Evolutionary conservation across 768 basidiomycete species (phyloP), one percentile per base, ranked within the genome.

Genomic region (Phanerochaete carnosa): DNA sequence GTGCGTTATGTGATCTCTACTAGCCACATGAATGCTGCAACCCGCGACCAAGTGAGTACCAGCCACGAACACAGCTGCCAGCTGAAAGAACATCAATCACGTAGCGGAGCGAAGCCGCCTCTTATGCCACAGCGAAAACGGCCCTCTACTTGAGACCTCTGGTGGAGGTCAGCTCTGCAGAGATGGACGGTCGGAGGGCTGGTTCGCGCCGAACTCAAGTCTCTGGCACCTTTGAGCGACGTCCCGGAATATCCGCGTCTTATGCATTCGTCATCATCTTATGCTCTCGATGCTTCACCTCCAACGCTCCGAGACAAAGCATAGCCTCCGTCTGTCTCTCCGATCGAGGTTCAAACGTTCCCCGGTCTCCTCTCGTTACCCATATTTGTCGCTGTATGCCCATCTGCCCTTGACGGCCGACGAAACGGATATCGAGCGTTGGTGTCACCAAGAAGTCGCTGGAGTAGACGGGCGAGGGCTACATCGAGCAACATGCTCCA

Each of bases 161-260:
- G n/a, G n/a, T n/a, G n/a, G n/a, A n/a, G n/a, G n/a, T n/a, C n/a
- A n/a, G n/a, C n/a, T n/a, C n/a, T n/a, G n/a, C n/a, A n/a, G n/a
- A n/a, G n/a, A n/a, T n/a, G n/a, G n/a, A n/a, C n/a, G n/a, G n/a
- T n/a, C n/a, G n/a, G n/a, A n/a, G n/a, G n/a, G n/a, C 79, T 94
- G 52, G 79, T 85, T 60, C 84, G 90, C 59, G 72, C 82, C 2
- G 81, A 85, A 49, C 80, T 94, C 60, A 89, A 86, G 0, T 80
- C 85, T 13, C 77, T 94, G 33, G 94, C 94, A 73, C 89, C 89
- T 72, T 93, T 94, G 63, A 87, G 92, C 69, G 92, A 94, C 72
- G 93, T 95, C 33, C 93, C 89, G 92, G 93, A 92, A 67, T 79
- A 92, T 46, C 91, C 93, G 73, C 88, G 83, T 55, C 83, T 88